These are phyloP conservation scores for Fusarium cicatricum DNA, from an alignment of 2,329 filamentous ascomycete species.

Conservation along the genomic window DNA sequence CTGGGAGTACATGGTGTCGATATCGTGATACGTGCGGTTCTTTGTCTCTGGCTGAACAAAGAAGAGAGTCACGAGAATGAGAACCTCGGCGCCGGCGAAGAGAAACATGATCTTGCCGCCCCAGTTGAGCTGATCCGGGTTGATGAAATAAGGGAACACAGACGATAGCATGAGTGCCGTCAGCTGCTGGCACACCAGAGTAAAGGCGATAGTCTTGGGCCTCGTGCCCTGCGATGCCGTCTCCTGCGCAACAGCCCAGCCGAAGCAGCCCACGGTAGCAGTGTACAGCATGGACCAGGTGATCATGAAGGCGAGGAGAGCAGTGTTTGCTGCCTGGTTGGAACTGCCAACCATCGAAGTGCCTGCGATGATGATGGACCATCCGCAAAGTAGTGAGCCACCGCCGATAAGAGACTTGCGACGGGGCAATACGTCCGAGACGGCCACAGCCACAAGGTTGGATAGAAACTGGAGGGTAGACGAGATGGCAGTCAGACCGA, in stretches of 20 bases:
- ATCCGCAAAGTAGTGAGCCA: conserved; percentile 37
- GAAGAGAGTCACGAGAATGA: conserved; percentile 44
- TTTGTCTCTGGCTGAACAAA: conserved; percentile 51
- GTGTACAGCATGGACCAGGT: conserved; percentile 45
- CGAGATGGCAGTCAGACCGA: conserved; percentile 42
- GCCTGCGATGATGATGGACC: conserved; percentile 41
- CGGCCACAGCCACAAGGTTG: conserved; percentile 36
- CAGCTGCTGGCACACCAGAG: conserved; percentile 44
- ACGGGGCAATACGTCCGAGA: conserved; percentile 40
- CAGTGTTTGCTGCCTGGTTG: conserved; percentile 39
- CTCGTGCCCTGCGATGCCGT: conserved; percentile 41
- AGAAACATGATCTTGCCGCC: conserved; percentile 50
- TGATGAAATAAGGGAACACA: conserved; percentile 50
- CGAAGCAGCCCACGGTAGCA: conserved; percentile 41
- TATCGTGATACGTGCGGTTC: conserved; percentile 48
- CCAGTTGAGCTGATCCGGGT: conserved; percentile 50
- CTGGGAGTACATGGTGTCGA: conserved; percentile 42
- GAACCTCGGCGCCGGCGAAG: conserved; percentile 47
- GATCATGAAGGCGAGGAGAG: conserved; percentile 42
- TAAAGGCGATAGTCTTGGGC: conserved; percentile 44
- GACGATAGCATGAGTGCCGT: conserved; percentile 48
- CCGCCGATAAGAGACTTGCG: conserved; percentile 41
- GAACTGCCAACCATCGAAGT: conserved; percentile 31
- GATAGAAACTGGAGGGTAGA: conserved; percentile 42
- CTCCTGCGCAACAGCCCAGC: conserved; percentile 43